phyloP scores from a whole-genome alignment of 2,329 filamentous ascomycete species.

The Aspergillus hiratsukae region DNA sequence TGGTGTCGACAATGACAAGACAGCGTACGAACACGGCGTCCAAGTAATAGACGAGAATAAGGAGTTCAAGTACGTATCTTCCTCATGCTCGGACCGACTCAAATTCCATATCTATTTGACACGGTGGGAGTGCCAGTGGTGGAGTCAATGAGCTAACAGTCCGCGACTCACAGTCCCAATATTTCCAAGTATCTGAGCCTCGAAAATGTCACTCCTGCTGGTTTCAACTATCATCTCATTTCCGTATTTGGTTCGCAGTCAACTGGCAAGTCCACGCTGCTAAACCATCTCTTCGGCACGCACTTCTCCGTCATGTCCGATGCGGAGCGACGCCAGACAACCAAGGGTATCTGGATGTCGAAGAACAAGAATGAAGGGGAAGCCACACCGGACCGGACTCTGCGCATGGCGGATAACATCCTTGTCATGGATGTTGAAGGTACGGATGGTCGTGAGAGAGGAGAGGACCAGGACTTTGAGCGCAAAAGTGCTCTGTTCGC shows the following conservation, averaged over 20 bases:
- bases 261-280: conserved; percentile 93
- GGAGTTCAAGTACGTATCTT: conserved; percentile 75
- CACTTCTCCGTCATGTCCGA: conserved; percentile 98
- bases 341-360: conserved; percentile 99
- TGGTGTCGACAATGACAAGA: conserved; percentile 34
- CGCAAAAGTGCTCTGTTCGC: conserved; percentile 96
- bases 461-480: conserved; percentile 98
- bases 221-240: conserved; percentile 99
- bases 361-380: conserved; percentile 72
- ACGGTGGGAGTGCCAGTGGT: background rate
- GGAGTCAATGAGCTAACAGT: conserved; percentile 8
- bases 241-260: conserved; percentile 99
- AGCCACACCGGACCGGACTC: conserved; percentile 32
- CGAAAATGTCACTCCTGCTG: conserved; percentile 76
- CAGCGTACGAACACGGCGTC: conserved; percentile 79
- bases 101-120: conserved; percentile 11
- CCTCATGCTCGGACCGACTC: background rate
- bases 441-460: conserved; percentile 90
- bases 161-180: conserved; percentile 54
- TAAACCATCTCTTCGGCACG: conserved; percentile 94
- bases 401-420: conserved; percentile 90
- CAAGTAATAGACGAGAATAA: conserved; percentile 97
- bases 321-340: conserved; percentile 88
- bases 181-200: conserved; percentile 76
- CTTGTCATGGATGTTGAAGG: conserved; percentile 99